phyloP scores from a whole-genome alignment of 345 rosid species.

The Odontarrhena argentea region DNA sequence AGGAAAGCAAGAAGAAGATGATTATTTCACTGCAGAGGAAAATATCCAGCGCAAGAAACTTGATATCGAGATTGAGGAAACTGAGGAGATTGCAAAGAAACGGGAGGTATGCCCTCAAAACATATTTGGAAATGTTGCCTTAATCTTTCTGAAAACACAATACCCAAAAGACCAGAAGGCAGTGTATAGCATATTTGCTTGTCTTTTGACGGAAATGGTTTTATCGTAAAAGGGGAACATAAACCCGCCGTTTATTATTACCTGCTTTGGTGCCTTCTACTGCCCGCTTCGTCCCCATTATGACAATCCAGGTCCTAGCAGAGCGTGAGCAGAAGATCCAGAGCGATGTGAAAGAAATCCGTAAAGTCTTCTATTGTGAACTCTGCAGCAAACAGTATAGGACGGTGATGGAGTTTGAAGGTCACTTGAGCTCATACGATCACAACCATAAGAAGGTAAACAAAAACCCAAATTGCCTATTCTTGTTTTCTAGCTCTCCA shows the following conservation, averaged over 20 bases:
- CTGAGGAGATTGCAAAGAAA: slow-evolving; percentile 84
- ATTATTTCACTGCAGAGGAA: slow-evolving; percentile 91
- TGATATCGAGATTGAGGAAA: slow-evolving; percentile 85
- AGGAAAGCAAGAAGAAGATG: slow-evolving; percentile 99
- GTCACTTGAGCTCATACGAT: slow-evolving; percentile 92
- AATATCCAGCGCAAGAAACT: slow-evolving; percentile 91
- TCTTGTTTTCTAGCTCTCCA: slow-evolving; percentile 7
- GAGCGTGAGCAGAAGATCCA: slow-evolving; percentile 99
- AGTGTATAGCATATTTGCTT: slow-evolving; percentile 70
- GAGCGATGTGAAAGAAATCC: slow-evolving; percentile 90
- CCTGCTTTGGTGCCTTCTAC: slow-evolving; percentile 99
- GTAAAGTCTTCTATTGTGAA: slow-evolving; percentile 85
- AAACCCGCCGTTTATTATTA: slow-evolving; percentile 85
- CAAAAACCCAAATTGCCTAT: not conserved
- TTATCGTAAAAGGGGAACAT: slow-evolving; percentile 61
- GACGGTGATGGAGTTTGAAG: slow-evolving; percentile 95
- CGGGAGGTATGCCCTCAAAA: slow-evolving; percentile 82
- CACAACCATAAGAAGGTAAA: slow-evolving; percentile 97
- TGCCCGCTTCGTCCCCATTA: slow-evolving; percentile 99
- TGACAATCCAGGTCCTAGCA: slow-evolving; percentile 99
- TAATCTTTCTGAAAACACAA: slow-evolving; percentile 56
- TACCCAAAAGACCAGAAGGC: slow-evolving; percentile 68
- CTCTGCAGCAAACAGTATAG: slow-evolving; percentile 98
- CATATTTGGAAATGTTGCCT: slow-evolving; percentile 59
- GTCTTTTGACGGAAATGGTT: slow-evolving; percentile 77